A percentile compares a stretch with the other conserved stretches of the same genome.
phyloP scores from a whole-genome alignment of 179 eudicot genomes.

The Drosera spatulata region DNA sequence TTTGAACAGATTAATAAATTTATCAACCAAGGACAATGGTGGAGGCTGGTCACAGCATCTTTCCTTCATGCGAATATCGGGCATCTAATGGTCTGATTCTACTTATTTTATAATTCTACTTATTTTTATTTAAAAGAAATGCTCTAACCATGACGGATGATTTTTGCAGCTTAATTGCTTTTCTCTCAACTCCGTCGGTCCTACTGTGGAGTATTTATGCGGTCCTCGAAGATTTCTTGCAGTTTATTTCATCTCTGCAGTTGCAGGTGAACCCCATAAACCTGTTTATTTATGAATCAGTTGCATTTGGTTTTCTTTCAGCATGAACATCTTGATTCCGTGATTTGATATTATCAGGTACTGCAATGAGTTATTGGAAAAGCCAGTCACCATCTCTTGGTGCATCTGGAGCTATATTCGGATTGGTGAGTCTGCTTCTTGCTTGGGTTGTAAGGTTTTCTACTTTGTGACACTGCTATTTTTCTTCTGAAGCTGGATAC shows the following conservation, averaged over 20 bases:
- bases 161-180: constrained; percentile 59
- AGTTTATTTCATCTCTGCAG: constrained; percentile 55
- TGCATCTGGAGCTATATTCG: constrained; percentile 91
- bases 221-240: constrained; percentile 64
- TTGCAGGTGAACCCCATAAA: constrained; percentile 39
- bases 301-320: background rate
- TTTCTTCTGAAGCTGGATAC: too few relatives aligned
- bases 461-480: background rate
- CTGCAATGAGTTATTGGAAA: constrained; percentile 70
- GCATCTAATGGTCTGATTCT: constrained; percentile 60
- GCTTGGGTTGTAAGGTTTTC: background rate
- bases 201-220: constrained; percentile 51
- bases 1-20: constrained; percentile 63
- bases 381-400: constrained; percentile 70
- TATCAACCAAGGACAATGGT: constrained; percentile 65
- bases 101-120: constrained; percentile 1
- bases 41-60: constrained; percentile 80
- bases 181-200: constrained; percentile 72
- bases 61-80: constrained; percentile 74
- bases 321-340: constrained; percentile 6
- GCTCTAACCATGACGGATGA: constrained; percentile 4
- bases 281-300: constrained; percentile 4
- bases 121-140: constrained; percentile 3
- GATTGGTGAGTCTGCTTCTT: constrained; percentile 39
- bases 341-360: constrained; percentile 33